A percentile compares a stretch with the other conserved stretches of the same genome.
phyloP scores from a whole-genome alignment of 2,329 filamentous ascomycete species.

The Fusarium falciforme region DNA sequence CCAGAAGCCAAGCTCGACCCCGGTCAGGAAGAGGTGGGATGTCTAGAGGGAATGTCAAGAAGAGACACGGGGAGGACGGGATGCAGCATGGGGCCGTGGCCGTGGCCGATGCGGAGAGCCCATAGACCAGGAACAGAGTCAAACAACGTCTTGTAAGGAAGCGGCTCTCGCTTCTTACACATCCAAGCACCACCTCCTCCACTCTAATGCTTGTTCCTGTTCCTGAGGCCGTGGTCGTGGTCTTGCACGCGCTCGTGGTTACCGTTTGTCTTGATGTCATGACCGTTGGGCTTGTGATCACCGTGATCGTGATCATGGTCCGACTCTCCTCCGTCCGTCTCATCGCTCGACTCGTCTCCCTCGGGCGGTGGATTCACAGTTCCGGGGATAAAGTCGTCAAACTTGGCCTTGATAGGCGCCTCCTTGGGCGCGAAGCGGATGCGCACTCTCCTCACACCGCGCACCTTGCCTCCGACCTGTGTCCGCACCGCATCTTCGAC shows the following conservation, averaged over 20 bases:
- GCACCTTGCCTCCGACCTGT: conserved; percentile 79
- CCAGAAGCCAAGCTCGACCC: conserved; percentile 22
- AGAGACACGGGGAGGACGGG: not conserved
- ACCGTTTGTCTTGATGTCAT: conserved; percentile 28
- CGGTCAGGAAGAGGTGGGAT: conserved; percentile 8
- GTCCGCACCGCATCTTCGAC: conserved; percentile 81
- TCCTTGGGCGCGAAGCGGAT: conserved; percentile 84
- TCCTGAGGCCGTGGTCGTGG: conserved; percentile 37
- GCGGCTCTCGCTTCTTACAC: conserved; percentile 9
- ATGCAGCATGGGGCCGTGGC: conserved; percentile 6
- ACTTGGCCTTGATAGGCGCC: conserved; percentile 64
- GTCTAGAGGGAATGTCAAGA: not conserved
- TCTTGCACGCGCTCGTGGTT: conserved; percentile 37
- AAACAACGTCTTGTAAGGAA: conserved; percentile 2
- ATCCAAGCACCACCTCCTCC: conserved; percentile 1
- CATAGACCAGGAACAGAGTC: conserved; percentile 1
- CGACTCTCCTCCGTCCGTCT: conserved; percentile 38
- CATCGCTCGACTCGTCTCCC: conserved; percentile 57
- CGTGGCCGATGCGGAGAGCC: conserved; percentile 6
- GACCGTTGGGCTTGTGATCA: conserved; percentile 45
- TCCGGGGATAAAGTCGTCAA: conserved; percentile 82
- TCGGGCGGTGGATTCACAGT: conserved; percentile 74
- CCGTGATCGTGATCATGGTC: conserved; percentile 54
- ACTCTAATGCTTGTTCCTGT: conserved; percentile 47
- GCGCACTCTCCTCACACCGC: conserved; percentile 85